These are phyloP conservation scores for Ambrosia trifida DNA, from an alignment of 129 eudicot genomes.

Conservation along the genomic window DNA sequence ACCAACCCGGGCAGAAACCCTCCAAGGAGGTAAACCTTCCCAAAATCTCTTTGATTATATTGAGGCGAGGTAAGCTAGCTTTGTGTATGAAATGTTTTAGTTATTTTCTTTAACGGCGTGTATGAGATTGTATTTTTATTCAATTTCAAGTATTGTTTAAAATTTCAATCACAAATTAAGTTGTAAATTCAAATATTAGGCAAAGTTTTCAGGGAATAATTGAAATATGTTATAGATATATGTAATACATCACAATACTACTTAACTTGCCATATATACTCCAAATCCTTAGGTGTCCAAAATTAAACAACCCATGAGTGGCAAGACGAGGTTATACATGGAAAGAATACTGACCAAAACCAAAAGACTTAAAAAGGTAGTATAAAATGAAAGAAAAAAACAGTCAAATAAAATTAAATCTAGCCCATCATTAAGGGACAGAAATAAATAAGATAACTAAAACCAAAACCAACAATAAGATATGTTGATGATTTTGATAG, in stretches of 20 bases:
- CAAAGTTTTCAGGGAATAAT: background rate
- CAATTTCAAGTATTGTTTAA: background rate
- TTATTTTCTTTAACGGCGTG: background rate
- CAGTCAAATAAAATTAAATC: slow-evolving; percentile 1
- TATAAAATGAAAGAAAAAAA: background rate
- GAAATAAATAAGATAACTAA: too few species aligned
- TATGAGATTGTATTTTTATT: too few species aligned
- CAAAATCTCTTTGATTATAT: too few species aligned
- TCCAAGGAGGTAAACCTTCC: too few species aligned
- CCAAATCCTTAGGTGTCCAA: slow-evolving; percentile 28
- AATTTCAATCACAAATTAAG: too few species aligned
- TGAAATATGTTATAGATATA: background rate
- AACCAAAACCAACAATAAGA: too few species aligned
- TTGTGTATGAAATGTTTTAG: too few species aligned
- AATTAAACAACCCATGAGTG: slow-evolving; percentile 27
- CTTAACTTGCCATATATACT: slow-evolving; percentile 44
- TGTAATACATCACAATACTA: slow-evolving; percentile 47
- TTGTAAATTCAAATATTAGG: background rate
- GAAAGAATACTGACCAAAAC: slow-evolving; percentile 31
- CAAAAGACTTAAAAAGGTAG: slow-evolving; percentile 22
- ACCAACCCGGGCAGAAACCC: too few species aligned
- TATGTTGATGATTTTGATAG: background rate
- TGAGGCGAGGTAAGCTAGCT: too few species aligned
- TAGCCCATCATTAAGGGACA: slow-evolving; percentile 3
- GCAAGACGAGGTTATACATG: slow-evolving; percentile 68